Base-by-base conservation (phyloP, 495 filamentous ascomycete species). In the Mytilinidion resinicola region DNA sequence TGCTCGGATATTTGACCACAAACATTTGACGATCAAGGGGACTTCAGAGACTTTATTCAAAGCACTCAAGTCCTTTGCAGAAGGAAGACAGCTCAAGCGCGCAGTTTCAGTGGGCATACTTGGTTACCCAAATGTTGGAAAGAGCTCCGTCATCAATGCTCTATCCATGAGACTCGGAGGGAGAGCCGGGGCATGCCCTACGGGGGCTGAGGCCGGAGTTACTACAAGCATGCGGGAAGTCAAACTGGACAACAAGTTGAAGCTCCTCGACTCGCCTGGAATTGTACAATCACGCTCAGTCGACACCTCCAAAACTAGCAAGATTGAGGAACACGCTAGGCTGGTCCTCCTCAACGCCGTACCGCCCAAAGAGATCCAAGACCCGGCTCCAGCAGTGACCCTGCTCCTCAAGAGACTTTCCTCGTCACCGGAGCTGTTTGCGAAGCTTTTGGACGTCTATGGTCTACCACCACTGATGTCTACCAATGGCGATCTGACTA, bases 41-140 rank as follows among this genome's bases (percentile, higher is more conserved):
- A 96, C 92, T 14, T 90, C 90, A 5, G 82, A 86, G 37, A 85
- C 88, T 0, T 82, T 97, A n/a, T 86, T 97, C 78, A 88, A 84
- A 52, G 86, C 91, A 1, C 82, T 97, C 47, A 97, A 97, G 77
- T 83, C 87, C 30, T 96, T 88, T 70, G 89, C 91, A n/a, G 82
- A 87, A 57, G 78, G 80, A 57, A 87, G 86, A 72, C 84, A 91
- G 63, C 77, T 96, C 61, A 95, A 95, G 77, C 86, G 92, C 47
- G 85, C 91, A 52, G 84, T 93, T 68, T 89, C 86, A 44, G 91
- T 97, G 55, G 92, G 92, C 62, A 86, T 97, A 47, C 91, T 97
- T 67, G 92, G 92, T 42, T 96, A 96, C 74, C 92, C 92, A 59
- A 97, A 97, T 73, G 92, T 96, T 60, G 92, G 92, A 70, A 97